Evolutionary conservation across 768 basidiomycete species (phyloP), one percentile per base, ranked within the genome.

Genomic region (Myochromella boudieri): DNA sequence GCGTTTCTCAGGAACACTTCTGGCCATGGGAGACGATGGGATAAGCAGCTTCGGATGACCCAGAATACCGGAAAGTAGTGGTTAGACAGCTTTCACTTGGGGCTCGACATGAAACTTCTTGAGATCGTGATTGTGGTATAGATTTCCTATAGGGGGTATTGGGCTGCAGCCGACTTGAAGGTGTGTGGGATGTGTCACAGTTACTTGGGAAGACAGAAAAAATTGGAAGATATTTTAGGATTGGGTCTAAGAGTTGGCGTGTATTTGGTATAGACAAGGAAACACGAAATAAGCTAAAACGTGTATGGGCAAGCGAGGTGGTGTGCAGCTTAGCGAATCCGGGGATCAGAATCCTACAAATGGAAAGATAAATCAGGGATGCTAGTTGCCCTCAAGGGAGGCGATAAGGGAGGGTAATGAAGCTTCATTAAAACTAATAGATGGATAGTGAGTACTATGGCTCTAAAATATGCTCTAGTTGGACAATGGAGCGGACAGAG

Each of bases 81-180:
- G 24, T 6, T n/a, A n/a, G n/a, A 24, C 39, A 29, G 14, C 15
- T 40, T 27, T 40, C 32, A 14, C 21, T 22, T 33, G 11, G 21
- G 17, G 17, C 39, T 32, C 22, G 29, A 17, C n/a, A 1, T 31
- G 34, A 37, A 29, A 44, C 42, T 36, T 44, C 21, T 32, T 44
- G 34, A 21, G 44, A 45, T 45, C 44, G 29, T 45, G 44, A 37
- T 45, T 44, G 44, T 34, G n/a, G 42, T 17, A 10, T 26, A 31
- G 17, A 42, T 42, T 42, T 42, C 40, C 40, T 28, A 42, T 14
- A 42, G 40, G 40, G 27, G 40, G 17, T 42, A 42, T 20, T 17
- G 5, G 40, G 27, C 14, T 5, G 12, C 17, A 20, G 17, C 26
- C 40, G 28, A 42, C n/a, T 6, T 15, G 40, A 25, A 15, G 22